Evolutionary conservation across 2,329 filamentous ascomycete species (phyloP), one percentile per base, ranked within the genome.

Genomic region (Colletotrichum scovillei): DNA sequence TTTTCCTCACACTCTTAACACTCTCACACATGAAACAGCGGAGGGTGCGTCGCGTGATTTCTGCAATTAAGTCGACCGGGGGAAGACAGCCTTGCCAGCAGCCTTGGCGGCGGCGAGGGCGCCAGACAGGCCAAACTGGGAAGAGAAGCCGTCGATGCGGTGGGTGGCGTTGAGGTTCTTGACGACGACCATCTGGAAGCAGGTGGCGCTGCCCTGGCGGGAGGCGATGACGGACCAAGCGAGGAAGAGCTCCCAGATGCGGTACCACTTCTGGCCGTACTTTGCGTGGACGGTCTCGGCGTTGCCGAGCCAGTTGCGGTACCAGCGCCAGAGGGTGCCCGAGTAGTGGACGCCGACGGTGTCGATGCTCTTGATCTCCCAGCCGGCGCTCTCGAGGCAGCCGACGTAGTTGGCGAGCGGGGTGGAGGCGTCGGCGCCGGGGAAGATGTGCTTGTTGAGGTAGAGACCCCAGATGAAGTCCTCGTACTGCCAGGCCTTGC

Each of bases 381-480:
- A 78, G 49, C 95, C 95, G 75, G 94, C 93, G 70, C 90, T 92
- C 87, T 99, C 97, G 24, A 98, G 90, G 81, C 91, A 92, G 83
- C 95, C 91, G 78, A 97, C 88, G 79, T 97, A 94, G 85, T 92
- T 97, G 78, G 94, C 95, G 62, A 99, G 91, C 64, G 97, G 97
- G 72, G 95, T 97, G 56, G 94, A 97, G 65, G 97, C 97, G 82
- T 98, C 97, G 64, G 97, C 97, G 82, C 97, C 97, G 42, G 95
- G 97, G 90, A 98, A 98, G 83, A 98, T 89, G 85, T 98, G 98
- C 88, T 98, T 98, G 92, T 98, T 98, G 95, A 98, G 97, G 90
- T 98, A 98, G 59, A 98, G 90, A 82, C 97, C 97, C 97, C 97
- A 98, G 83, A 96, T 94, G 64, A 98, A 90, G 86, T 98, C 96